Conservation (phyloP, 2,329 filamentous ascomycete species). For the Aspergillus jensenii region DNA sequence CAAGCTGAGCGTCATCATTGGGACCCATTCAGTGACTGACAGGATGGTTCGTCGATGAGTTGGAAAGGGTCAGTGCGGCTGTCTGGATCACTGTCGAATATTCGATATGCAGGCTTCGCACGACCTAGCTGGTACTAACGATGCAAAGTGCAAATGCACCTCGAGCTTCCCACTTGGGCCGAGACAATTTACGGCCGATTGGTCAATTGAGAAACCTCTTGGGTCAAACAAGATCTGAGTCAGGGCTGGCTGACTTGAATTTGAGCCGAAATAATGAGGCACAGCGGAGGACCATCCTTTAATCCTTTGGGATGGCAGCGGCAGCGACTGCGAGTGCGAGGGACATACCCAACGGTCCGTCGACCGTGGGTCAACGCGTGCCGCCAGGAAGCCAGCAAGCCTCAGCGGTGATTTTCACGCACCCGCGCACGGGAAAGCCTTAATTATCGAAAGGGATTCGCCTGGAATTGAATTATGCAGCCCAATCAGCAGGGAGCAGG, state of each 20-base stretch:
- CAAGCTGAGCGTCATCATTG: too few relatives aligned
- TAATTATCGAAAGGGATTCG: not conserved
- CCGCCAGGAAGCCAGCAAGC: not conserved
- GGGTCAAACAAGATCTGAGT: not conserved
- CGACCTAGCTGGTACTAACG: not conserved
- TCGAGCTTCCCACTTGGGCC: not conserved
- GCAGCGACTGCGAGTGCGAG: too few relatives aligned
- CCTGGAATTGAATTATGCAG: not conserved
- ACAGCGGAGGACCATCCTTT: not conserved
- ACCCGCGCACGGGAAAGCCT: not conserved
- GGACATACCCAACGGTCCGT: not conserved
- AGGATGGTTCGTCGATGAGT: not conserved
- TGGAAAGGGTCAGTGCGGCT: not conserved
- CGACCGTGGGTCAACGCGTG: not conserved
- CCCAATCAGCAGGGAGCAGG: conserved; percentile 4
- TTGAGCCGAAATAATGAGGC: not conserved
- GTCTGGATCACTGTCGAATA: not conserved
- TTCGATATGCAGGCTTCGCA: not conserved
- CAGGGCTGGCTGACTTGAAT: not conserved
- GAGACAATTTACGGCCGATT: not conserved
- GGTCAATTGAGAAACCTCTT: not conserved
- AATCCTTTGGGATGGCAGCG: too few relatives aligned
- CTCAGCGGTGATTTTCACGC: not conserved
- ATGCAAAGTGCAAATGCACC: not conserved
- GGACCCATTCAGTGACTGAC: not conserved